Base-by-base conservation (phyloP, 164 flowering plant genomes). In the Piper betle region DNA sequence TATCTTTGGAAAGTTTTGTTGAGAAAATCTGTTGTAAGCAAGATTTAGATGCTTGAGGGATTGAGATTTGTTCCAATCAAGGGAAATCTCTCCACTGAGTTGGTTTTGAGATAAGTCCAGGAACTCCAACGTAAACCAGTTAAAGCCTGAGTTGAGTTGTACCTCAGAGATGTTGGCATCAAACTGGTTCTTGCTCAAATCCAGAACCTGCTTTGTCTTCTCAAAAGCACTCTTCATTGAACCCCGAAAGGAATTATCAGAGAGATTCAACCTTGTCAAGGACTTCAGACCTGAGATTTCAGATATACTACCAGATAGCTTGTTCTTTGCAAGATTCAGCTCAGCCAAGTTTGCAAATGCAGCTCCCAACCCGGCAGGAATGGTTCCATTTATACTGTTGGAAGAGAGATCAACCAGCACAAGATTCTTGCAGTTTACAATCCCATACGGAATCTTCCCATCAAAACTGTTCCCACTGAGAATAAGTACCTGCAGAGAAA, bases 91-190 rank as follows among this genome's bases (percentile, higher is more conserved):
- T 25, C 96, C 96, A 72, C 83, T 81, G n/a, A 89, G 76, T 64
- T 80, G 72, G 75, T 88, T 88, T 62, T 74, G 82, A 46, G 96
- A 86, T 64, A 86, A 64, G 65, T 88, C 96, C 59, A 88, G 76
- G 68, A 77, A 75, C 67, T 79, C 73, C 74, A 88, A 73, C 67
- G 38, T 68, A 62, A 89, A 79, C 86, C 81, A 81, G 37, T 79
- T 74, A 80, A 72, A 81, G 68, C 66, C 67, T 39, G 85, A 73
- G 71, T 74, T 80, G 66, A 65, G 76, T 56, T 75, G 72, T 78
- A 81, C 82, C 83, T 79, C 78, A 69, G 87, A 79, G 66, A 88
- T 77, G 74, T 83, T 81, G 52, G 91, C 96, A 55, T 84, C 79
- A 65, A 89, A 86, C 72, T 74, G 84, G 75, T 89, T 89, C 55